A percentile compares a stretch with the other conserved stretches of the same genome.
These are phyloP conservation scores for Lactarius pseudohatsudake DNA, from an alignment of 768 basidiomycete species.

Conservation along the genomic window DNA sequence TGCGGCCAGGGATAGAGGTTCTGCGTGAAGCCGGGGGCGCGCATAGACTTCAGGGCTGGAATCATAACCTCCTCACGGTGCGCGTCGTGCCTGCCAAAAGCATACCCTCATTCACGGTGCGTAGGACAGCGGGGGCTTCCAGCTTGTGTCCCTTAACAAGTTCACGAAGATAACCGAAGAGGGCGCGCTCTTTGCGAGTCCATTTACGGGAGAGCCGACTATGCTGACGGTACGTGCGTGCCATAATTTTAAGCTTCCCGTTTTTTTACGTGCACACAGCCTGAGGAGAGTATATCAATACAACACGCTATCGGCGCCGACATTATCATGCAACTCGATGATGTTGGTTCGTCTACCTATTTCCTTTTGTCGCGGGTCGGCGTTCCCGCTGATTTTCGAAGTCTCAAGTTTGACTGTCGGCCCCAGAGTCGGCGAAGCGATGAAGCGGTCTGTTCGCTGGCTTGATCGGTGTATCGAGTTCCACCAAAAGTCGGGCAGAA, in stretches of 20 bases:
- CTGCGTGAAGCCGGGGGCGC: constrained; percentile 77
- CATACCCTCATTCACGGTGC: constrained; percentile 10
- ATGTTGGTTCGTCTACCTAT: constrained; percentile 62
- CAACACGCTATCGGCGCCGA: constrained; percentile 91
- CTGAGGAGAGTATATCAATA: constrained; percentile 88
- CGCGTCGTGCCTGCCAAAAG: constrained; percentile 17
- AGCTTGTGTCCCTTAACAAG: constrained; percentile 80
- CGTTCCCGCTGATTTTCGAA: constrained; percentile 22
- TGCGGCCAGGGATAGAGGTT: constrained; percentile 78
- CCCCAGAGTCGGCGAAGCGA: constrained; percentile 81
- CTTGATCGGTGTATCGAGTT: constrained; percentile 82
- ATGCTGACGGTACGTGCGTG: constrained; percentile 67
- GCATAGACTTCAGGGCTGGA: constrained; percentile 91
- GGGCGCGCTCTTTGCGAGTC: constrained; percentile 81
- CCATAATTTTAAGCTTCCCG: constrained; percentile 1
- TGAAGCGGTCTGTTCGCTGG: constrained; percentile 87
- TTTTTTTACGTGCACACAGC: constrained; percentile 44
- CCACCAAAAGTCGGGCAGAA: constrained; percentile 67
- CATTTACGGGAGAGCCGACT: constrained; percentile 83
- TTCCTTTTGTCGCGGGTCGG: not conserved
- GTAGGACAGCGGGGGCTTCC: constrained; percentile 89
- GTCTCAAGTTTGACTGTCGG: constrained; percentile 81
- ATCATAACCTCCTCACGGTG: constrained; percentile 79
- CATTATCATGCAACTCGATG: constrained; percentile 94
- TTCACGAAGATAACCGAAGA: constrained; percentile 87